Base-by-base conservation (phyloP, 2,329 filamentous ascomycete genomes). In the Claviceps cyperi region DNA sequence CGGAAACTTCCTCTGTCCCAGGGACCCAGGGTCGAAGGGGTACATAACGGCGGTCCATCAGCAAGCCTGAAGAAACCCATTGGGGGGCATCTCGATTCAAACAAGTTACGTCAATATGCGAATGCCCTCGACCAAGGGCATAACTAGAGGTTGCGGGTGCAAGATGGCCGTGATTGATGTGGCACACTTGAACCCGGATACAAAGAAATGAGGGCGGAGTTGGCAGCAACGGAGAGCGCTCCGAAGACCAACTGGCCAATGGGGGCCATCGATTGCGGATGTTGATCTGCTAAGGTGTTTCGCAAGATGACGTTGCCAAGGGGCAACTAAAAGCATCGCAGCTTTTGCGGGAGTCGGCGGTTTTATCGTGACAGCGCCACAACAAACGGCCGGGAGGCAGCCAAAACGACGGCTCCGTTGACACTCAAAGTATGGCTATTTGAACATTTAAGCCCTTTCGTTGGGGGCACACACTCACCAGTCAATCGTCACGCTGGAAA, bases 1-100 rank as follows among this genome's bases (percentile, higher is more conserved):
- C 6, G 14, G 21, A 35, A 4, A 21, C 9, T 21, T 19, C 39
- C 17, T 35, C 32, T 11, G 39, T 41, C n/a, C 24, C 24, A 7
- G 50, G 43, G 22, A 40, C 46, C 46, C 32, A 44, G 5, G 44
- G 50, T 8, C 50, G 39, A 14, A 51, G 36, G 8, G 46, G 46
- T n/a, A 48, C 46, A 24, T 51, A 51, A n/a, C 35, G 50, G 3
- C 50, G 50, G 13, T 51, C 50, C 50, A 51, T 51, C 22, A 45
- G 24, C 17, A 32, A 19, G 22, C n/a, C n/a, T 41, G 5, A 14
- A 11, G 6, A 5, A 9, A 17, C 14, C 11, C 21, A 28, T 14
- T 17, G 9, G 5, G 7, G 32, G 9, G n/a, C n/a, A 22, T 22
- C 8, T 7, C n/a, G 11, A n/a, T 17, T 21, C 5, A 21, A 9